phyloP scores from a whole-genome alignment of 2,329 filamentous ascomycete species.

The Aspergillus ibericus region DNA sequence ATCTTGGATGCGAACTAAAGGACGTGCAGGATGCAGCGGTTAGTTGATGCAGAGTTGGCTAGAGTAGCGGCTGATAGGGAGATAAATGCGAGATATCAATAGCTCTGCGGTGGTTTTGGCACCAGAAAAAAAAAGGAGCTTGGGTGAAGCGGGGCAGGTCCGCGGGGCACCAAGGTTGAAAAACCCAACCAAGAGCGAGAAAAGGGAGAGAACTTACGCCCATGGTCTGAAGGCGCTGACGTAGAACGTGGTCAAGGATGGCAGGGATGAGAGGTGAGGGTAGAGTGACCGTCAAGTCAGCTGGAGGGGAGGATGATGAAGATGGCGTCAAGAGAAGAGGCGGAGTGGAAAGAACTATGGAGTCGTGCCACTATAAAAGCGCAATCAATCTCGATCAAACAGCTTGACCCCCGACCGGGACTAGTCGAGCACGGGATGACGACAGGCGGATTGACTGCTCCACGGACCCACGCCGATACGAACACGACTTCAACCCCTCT shows the following conservation, averaged over 20 bases:
- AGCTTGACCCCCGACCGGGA: background rate
- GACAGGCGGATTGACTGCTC: background rate
- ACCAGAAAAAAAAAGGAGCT: background rate
- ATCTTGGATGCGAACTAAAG: constrained; percentile 42
- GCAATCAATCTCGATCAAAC: background rate
- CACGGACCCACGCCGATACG: background rate
- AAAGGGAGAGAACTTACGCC: background rate
- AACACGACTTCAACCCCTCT: too few species aligned
- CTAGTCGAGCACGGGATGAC: background rate
- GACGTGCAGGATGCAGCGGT: constrained; percentile 16
- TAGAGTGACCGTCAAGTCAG: background rate
- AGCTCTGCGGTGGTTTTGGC: background rate
- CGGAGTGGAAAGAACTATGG: background rate
- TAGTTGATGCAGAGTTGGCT: background rate
- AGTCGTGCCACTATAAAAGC: background rate
- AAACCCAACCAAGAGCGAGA: background rate
- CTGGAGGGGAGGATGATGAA: background rate
- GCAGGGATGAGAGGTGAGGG: background rate
- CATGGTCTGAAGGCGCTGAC: background rate
- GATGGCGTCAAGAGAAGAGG: background rate
- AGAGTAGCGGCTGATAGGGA: background rate
- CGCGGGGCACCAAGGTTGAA: constrained; percentile 6
- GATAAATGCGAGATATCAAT: background rate
- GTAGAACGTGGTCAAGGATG: background rate
- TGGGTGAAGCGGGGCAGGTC: constrained; percentile 5